phyloP scores from a whole-genome alignment of 805 yeast genomes.

The Barnettozyma siamensis region DNA sequence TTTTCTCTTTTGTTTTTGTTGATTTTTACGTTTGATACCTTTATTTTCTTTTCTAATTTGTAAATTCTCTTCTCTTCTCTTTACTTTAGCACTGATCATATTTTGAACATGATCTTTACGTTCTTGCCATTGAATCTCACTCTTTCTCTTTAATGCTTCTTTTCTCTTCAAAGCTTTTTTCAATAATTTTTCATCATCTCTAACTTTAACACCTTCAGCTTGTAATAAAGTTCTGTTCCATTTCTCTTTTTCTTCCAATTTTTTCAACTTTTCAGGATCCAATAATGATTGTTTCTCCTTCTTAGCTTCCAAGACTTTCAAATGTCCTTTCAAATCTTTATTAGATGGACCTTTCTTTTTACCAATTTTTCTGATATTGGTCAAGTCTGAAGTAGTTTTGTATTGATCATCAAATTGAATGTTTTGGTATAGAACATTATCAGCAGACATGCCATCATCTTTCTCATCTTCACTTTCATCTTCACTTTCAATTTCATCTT shows the following conservation, averaged over 20 bases:
- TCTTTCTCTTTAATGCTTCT: slow-evolving; percentile 75
- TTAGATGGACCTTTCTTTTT: slow-evolving; percentile 81
- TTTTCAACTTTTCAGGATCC: slow-evolving; percentile 54
- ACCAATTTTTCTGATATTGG: slow-evolving; percentile 45
- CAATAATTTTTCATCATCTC: slow-evolving; percentile 84
- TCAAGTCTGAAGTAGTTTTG: slow-evolving; percentile 67
- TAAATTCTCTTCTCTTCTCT: slow-evolving; percentile 89
- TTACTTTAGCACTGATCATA: slow-evolving; percentile 65
- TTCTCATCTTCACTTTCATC: slow-evolving; percentile 30
- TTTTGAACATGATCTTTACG: slow-evolving; percentile 76
- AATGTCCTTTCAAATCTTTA: slow-evolving; percentile 79
- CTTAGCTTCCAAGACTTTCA: slow-evolving; percentile 67
- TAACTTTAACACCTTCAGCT: slow-evolving; percentile 83
- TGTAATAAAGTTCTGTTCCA: slow-evolving; percentile 84
- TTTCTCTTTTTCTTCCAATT: slow-evolving; percentile 61
- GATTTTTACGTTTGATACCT: slow-evolving; percentile 72
- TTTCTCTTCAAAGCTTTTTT: slow-evolving; percentile 81
- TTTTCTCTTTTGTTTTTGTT: slow-evolving; percentile 58
- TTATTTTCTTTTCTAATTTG: slow-evolving; percentile 80
- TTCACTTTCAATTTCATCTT: slow-evolving; percentile 35
- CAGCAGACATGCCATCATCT: slow-evolving; percentile 27
- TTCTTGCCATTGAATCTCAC: slow-evolving; percentile 89
- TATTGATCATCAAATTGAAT: slow-evolving; percentile 81
- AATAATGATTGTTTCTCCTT: slow-evolving; percentile 55
- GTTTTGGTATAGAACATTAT: slow-evolving; percentile 65